Base-by-base conservation (phyloP, 495 filamentous ascomycete species). In the Annulohypoxylon moriforme region DNA sequence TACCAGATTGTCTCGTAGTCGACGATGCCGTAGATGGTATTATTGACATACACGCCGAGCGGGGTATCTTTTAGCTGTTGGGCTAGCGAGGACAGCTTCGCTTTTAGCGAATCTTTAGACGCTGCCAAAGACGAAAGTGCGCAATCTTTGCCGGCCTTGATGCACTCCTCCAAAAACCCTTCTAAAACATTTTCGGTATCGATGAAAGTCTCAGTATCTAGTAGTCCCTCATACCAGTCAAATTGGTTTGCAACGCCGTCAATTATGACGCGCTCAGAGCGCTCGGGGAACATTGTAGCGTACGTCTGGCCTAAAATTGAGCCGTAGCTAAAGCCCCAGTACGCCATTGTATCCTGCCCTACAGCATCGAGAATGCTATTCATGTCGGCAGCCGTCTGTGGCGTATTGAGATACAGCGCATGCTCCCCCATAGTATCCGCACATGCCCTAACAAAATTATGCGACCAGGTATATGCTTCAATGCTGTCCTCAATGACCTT, bases 261-360 rank as follows among this genome's bases (percentile, higher is more conserved):
- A 47, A 85, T 77, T 46, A 82, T 76, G 47, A 84, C 72, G 18
- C 83, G 75, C 25, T 73, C 75, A 0, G 80, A 75, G 4, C 82
- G 73, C 18, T 83, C 79, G 1, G 81, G 82, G 53, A 81, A 84
- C 63, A 85, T 69, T 0, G 75, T 75, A 1, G 83, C 82, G 44
- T 83, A 85, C 20, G 78, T 92, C 72, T 86, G 79, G 5, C 90
- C 90, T 0, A 92, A 78, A 4, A 90, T 52, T 4, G 87, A 89
- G 6, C 89, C 90, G 73, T 91, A 91, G 11, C 86, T 89, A 18
- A 89, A 85, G 3, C 89, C 89, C 89, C 89, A 91, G 70, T 88
- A 91, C 29, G 85, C 76, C 44, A 91, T 67, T 10, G 71, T 74
- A 10, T 71, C 36, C 56, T 85, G 81, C 11, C 82, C 80, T 0